Evolutionary conservation across 2,329 filamentous ascomycete species (phyloP), one percentile per base, ranked within the genome.

Genomic region (Aspergillus chevalieri): DNA sequence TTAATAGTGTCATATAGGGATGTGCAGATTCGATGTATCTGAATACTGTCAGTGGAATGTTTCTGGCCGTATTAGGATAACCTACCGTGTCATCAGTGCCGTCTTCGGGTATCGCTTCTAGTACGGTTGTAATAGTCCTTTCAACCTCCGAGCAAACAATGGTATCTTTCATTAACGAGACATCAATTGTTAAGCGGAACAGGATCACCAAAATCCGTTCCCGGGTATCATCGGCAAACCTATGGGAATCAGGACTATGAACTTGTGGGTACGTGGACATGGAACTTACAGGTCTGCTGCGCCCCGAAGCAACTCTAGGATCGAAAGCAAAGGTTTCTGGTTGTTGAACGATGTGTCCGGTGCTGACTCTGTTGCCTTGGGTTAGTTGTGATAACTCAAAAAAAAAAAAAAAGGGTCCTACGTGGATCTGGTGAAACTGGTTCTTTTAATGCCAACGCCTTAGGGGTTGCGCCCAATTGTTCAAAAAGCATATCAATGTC

Each of bases 401-500:
- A 10, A n/a, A 6, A 9, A n/a, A 15, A 15, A 19, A n/a, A n/a
- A 15, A n/a, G 28, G 14, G 17, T 38, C 56, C 54, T 55, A 67
- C 65, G 50, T 44, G 57, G 53, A 22, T 65, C 58, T 39, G 68
- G 63, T 5, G 58, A 30, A 38, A 71, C 52, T 15, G 53, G 38
- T 6, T 65, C 53, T 22, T 63, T 58, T 26, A 64, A 28, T 42
- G 64, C 66, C 14, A 79, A 66, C 36, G 77, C 74, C 30, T 74
- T 69, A 2, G 71, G 70, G 1, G 48, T 67, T 38, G 81, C 83
- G 3, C 85, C 84, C 5, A 89, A 62, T 14, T 69, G 69, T 46
- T 67, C 65, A 53, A 91, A 85, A 9, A 89, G 67, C 5, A 70
- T 63, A 46, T 80, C 60, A 9, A 79, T 62, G 44, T 68, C 62